Percentiles rank a stretch among this genome's conserved stretches.
phyloP scores from a whole-genome alignment of 352 stramenopile genomes.

The Phytopythium sindhum region DNA sequence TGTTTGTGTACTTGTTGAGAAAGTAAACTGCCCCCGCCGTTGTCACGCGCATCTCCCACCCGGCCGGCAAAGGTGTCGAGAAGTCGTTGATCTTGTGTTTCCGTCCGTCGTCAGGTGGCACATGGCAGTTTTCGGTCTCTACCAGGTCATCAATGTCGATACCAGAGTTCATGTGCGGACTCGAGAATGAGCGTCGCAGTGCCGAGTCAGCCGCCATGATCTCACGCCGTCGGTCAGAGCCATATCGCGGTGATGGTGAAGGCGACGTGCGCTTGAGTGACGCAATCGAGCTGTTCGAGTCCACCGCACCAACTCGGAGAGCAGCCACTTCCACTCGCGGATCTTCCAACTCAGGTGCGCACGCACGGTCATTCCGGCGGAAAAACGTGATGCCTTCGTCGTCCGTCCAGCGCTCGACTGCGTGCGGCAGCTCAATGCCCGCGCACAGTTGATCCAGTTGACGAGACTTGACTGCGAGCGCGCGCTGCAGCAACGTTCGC shows the following conservation, averaged over 20 bases:
- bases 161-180: conserved; percentile 24
- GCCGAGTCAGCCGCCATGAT: conserved; percentile 22
- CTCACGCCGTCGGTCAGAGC: conserved; percentile 1
- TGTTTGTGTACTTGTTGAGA: conserved; percentile 67
- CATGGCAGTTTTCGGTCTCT: conserved; percentile 26
- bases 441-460: conserved; percentile 54
- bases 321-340: conserved; percentile 38
- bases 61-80: conserved; percentile 59
- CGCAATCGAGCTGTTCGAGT: not conserved
- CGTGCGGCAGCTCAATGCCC: conserved; percentile 33
- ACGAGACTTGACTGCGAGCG: conserved; percentile 48
- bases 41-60: conserved; percentile 82
- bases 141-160: conserved; percentile 13
- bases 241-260: not conserved
- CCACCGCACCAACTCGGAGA: conserved; percentile 4
- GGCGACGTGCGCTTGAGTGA: not conserved
- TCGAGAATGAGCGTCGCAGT: conserved; percentile 39
- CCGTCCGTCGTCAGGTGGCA: conserved; percentile 54
- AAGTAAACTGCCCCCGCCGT: conserved; percentile 72
- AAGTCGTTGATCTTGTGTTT: conserved; percentile 76
- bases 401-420: conserved; percentile 45
- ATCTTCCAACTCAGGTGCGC: conserved; percentile 44
- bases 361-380: conserved; percentile 30
- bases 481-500: conserved; percentile 34
- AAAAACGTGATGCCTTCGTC: conserved; percentile 51